Base-by-base conservation (phyloP, 768 basidiomycete species). In the Lactifluus rugatus region DNA sequence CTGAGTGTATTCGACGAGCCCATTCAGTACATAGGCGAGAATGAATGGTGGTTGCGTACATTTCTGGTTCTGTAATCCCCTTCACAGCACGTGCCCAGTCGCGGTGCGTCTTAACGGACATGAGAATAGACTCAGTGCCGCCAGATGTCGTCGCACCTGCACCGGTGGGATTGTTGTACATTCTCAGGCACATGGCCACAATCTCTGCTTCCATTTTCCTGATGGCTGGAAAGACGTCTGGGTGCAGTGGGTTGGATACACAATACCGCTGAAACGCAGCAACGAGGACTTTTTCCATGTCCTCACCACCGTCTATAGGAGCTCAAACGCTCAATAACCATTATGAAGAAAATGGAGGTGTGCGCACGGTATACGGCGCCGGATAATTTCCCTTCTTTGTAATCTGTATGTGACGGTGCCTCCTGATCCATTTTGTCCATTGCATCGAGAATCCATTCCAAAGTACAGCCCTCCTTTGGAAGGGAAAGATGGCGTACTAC, bases 121-220 rank as follows among this genome's bases (percentile, higher is more conserved):
- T 93, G 49, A 99, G 75, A 64, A 98, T 97, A 21, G 88, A 90
- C 69, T 99, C 95, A 0, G 95, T 99, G 6, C 95, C 95, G 14
- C 95, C 95, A 0, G 87, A 87, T 1, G 95, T 99, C 71, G 94
- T 97, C 6, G 84, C 85, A 13, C 95, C 95, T 11, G 92, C 90
- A 16, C 92, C 92, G 49, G 80, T 73, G 1, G 92, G 87, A 62
- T 86, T 84, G 67, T 90, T 84, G 74, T 87, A 97, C 77, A 94
- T 76, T 57, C 80, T 79, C 48, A 95, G 75, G 60, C 85, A 88
- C 87, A 93, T 93, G 10, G 88, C 76, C 45, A 94, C 91, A 26
- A 94, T 81, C 67, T 97, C 94, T 16, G 93, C 89, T 66, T 99
- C 95, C 95, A 99, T 99, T 74, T 95, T 93, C 48, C 95, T 79